These are phyloP conservation scores for Oryza meyeriana DNA, from an alignment of 176 grass and related monocot genomes.

Conservation along the genomic window DNA sequence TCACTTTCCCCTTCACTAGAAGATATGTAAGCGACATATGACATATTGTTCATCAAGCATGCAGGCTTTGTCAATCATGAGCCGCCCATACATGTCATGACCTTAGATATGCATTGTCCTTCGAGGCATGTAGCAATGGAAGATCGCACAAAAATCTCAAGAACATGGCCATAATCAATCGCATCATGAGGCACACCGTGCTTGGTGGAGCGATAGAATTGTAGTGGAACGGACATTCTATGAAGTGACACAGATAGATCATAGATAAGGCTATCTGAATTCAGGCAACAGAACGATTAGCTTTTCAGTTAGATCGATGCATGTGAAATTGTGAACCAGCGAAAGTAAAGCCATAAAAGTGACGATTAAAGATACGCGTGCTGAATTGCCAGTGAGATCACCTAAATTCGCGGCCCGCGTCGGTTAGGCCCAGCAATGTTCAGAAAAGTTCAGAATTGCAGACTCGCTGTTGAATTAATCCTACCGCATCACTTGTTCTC, in stretches of 20 bases:
- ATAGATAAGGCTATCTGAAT: neutral
- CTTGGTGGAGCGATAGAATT: neutral
- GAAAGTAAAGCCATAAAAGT: neutral
- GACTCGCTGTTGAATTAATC: no score
- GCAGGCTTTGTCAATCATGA: neutral
- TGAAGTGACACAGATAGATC: neutral
- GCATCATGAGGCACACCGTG: neutral
- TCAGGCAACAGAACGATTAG: neutral
- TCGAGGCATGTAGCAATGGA: neutral
- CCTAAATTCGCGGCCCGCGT: neutral
- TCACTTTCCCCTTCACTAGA: neutral
- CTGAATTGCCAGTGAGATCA: neutral
- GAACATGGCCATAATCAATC: neutral
- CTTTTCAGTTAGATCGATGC: neutral
- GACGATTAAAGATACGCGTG: neutral
- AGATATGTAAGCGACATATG: neutral
- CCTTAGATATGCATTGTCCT: no score
- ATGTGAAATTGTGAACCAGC: neutral
- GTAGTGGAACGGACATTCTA: neutral
- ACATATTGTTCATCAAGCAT: neutral
- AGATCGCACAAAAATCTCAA: neutral
- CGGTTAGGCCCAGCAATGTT: neutral
- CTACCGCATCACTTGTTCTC: no score
- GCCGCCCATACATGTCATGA: neutral
- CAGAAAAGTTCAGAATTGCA: neutral